Base-by-base conservation (phyloP, 495 filamentous ascomycete genomes). In the Pyrenopolyporus hunteri region DNA sequence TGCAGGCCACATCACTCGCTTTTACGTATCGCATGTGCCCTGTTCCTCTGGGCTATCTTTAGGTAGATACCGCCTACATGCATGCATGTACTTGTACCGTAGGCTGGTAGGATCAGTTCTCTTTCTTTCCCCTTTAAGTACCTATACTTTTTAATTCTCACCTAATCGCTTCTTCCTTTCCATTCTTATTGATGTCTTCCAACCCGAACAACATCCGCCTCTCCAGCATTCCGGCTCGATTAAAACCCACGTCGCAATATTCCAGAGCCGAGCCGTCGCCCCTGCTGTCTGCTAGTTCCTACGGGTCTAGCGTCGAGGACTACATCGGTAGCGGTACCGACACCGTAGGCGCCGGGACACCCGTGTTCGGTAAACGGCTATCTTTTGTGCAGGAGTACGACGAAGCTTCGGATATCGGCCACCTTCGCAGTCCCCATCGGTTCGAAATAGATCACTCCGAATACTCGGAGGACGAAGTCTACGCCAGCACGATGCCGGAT, bases 401-500 rank as follows among this genome's bases (percentile, higher is more conserved):
- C 62, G 62, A 65, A 23, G 13, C 36, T 13, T 65, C 62, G 8
- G 62, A 56, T 39, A 25, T 65, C 17, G 31, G 29, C 31, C 31
- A 36, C 13, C 50, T 59, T 14, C 51, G 32, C 31, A 59, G 63
- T 23, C 63, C 56, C 1, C 36, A 40, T 35, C 37, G 57, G n/a
- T 64, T 61, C 28, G 48, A 51, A 1, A 60, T 59, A 39, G 39
- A 59, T 22, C 37, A 71, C 25, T 57, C 54, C n/a, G 64, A 64
- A 22, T 45, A 63, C 44, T 47, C 49, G 10, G 52, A 59, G 25
- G 51, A 67, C 50, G 59, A 36, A 25, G 52, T 52, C 61, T 57
- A 67, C 40, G 73, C 67, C 43, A 72, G 77, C 50, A 52, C 46
- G 17, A 70, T 68, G 68, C 31, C 65, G 6, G 62, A 63, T 10